A percentile compares a stretch with the other conserved stretches of the same genome.
Conservation (phyloP, 345 rosid species). For the Nasturtium officinale region DNA sequence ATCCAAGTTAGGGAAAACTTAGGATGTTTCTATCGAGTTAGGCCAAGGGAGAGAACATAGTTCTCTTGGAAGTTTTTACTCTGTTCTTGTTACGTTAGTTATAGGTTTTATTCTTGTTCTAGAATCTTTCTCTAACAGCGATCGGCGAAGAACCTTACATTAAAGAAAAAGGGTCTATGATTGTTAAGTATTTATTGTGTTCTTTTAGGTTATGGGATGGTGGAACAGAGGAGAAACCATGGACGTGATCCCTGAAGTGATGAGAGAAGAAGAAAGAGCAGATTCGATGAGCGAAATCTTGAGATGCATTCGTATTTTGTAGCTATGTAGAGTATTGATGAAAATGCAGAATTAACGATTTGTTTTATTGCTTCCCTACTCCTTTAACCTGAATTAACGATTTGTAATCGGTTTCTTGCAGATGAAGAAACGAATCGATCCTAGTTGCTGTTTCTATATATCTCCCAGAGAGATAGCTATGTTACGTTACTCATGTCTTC, state of each 20-base stretch:
- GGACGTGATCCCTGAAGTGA: constrained; percentile 21
- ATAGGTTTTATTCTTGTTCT: neutral
- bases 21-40: too few species aligned
- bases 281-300: constrained; percentile 19
- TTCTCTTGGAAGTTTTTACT: too few species aligned
- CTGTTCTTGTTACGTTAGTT: neutral
- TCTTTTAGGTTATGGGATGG: neutral
- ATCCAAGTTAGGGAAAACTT: neutral
- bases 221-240: constrained; percentile 34
- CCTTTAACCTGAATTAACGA: constrained; percentile 14
- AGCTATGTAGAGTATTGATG: constrained; percentile 17
- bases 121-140: neutral
- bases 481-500: constrained; percentile 15
- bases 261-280: constrained; percentile 20
- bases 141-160: too few species aligned
- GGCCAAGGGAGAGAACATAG: too few species aligned
- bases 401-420: constrained; percentile 5
- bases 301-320: constrained; percentile 35
- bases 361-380: constrained; percentile 26
- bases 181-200: neutral
- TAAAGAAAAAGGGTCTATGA: neutral
- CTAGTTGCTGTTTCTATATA: neutral
- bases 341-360: constrained; percentile 15
- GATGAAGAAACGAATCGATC: constrained; percentile 7
- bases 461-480: constrained; percentile 29